phyloP scores from a whole-genome alignment of 2,329 filamentous ascomycete genomes.

The Pseudogymnoascus sp. region DNA sequence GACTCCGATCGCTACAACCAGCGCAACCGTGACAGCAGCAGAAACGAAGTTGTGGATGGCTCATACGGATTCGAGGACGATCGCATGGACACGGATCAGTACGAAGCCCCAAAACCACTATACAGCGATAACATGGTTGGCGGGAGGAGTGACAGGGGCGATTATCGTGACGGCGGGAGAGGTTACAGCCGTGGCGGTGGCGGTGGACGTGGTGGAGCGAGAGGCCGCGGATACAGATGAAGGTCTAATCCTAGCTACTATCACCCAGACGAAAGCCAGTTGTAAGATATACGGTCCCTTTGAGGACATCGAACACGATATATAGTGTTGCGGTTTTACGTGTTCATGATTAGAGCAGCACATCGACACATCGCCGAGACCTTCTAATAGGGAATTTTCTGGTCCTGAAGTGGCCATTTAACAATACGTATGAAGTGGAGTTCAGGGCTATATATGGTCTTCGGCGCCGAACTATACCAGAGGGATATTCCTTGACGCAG shows the following conservation, averaged over 20 bases:
- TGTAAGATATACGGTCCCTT: background rate
- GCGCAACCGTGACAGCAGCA: conserved; percentile 17
- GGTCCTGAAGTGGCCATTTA: background rate
- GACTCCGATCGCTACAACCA: conserved; percentile 20
- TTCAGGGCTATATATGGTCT: background rate
- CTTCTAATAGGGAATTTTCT: background rate
- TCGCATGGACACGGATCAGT: conserved; percentile 27
- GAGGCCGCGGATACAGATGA: conserved; percentile 21
- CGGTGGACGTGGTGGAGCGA: conserved; percentile 15
- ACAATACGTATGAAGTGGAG: background rate
- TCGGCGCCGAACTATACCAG: background rate
- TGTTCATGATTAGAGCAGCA: conserved; percentile 2
- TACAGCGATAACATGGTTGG: conserved; percentile 27
- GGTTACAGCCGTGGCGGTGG: conserved; percentile 17
- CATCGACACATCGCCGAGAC: background rate
- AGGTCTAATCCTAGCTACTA: background rate
- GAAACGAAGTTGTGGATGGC: conserved; percentile 27
- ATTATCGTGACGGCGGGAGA: conserved; percentile 18
- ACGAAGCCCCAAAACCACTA: conserved; percentile 15
- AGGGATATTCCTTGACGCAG: background rate
- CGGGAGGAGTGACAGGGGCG: conserved; percentile 11
- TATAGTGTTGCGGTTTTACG: background rate
- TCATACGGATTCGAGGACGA: conserved; percentile 28
- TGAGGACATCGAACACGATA: background rate
- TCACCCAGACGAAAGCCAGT: background rate